Evolutionary conservation across 495 filamentous ascomycete species (phyloP), one percentile per base, ranked within the genome.

Genomic region (Penicillium nucicola): DNA sequence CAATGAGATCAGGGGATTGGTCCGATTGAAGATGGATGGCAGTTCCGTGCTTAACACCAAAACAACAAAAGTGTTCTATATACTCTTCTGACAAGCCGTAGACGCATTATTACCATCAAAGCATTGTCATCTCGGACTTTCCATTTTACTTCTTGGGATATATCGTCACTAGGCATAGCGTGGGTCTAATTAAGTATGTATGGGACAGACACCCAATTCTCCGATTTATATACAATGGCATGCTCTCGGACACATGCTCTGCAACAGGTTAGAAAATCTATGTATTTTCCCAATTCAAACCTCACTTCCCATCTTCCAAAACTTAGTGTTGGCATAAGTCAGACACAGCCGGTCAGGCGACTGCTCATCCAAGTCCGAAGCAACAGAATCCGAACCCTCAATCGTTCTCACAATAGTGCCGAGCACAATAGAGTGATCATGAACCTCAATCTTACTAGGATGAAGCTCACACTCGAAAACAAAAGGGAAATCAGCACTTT

Each of bases 341-440:
- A 76, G 42, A 60, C 71, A 76, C 23, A 76, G 48, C 4, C 20
- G 48, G 0, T 52, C 54, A 9, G 54, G 35, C 15, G 45, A 55
- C 45, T 63, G 39, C 28, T 60, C 56, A 42, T 52, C 38, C 18
- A 35, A 32, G 20, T 20, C 42, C 7, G 10, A 36, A 8, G 41
- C 32, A 13, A 64, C 10, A n/a, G 19, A 15, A 36, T 30, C 33
- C 12, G 48, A 32, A 17, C 45, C 40, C 34, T 58, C 47, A 33
- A 65, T 39, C 5, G 54, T 56, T 15, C 63, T 51, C 0, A 72
- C 51, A 28, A 76, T 65, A 8, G 51, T 64, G 0, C 71, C 73
- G 14, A 76, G 53, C 1, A 76, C 61, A 46, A 77, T 69, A 10
- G 71, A 72, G 52, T 77, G 72, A 50, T 77, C 72, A 23, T 71